phyloP scores from a whole-genome alignment of 2,329 filamentous ascomycete species.

The Arachnomyces sp. region DNA sequence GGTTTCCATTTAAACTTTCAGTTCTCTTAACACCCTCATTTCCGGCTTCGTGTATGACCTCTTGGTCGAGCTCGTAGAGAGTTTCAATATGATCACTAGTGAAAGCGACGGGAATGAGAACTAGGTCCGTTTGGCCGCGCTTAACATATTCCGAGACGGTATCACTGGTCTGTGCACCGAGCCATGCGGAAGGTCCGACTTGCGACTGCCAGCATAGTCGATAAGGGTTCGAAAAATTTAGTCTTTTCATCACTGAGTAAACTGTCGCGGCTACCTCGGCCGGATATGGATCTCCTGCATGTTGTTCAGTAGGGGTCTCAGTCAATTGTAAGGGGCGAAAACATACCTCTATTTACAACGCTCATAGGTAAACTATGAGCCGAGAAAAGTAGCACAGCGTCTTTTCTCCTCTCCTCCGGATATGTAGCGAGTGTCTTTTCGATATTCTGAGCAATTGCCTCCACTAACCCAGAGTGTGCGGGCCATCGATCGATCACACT shows the following conservation, averaged over 20 bases:
- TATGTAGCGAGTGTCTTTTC: slow-evolving; percentile 78
- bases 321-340: slow-evolving; percentile 13
- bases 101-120: slow-evolving; percentile 92
- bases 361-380: slow-evolving; percentile 96
- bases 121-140: slow-evolving; percentile 83
- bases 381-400: slow-evolving; percentile 84
- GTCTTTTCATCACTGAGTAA: slow-evolving; percentile 87
- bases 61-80: slow-evolving; percentile 83
- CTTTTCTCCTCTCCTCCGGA: slow-evolving; percentile 67
- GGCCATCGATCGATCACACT: slow-evolving; percentile 98
- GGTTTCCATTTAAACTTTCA: slow-evolving; percentile 85
- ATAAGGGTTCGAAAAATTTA: slow-evolving; percentile 84
- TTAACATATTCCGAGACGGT: slow-evolving; percentile 84
- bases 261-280: slow-evolving; percentile 94
- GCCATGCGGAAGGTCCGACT: slow-evolving; percentile 89
- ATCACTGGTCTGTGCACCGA: slow-evolving; percentile 84
- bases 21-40: slow-evolving; percentile 77
- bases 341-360: slow-evolving; percentile 79
- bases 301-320: background rate
- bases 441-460: slow-evolving; percentile 89
- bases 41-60: slow-evolving; percentile 80
- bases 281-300: slow-evolving; percentile 78
- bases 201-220: slow-evolving; percentile 97
- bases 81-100: slow-evolving; percentile 99
- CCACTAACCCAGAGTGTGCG: slow-evolving; percentile 78